Evolutionary conservation across 1,284 basidiomycete genomes (phyloP).

Genomic region (Vanrija sp.): DNA sequence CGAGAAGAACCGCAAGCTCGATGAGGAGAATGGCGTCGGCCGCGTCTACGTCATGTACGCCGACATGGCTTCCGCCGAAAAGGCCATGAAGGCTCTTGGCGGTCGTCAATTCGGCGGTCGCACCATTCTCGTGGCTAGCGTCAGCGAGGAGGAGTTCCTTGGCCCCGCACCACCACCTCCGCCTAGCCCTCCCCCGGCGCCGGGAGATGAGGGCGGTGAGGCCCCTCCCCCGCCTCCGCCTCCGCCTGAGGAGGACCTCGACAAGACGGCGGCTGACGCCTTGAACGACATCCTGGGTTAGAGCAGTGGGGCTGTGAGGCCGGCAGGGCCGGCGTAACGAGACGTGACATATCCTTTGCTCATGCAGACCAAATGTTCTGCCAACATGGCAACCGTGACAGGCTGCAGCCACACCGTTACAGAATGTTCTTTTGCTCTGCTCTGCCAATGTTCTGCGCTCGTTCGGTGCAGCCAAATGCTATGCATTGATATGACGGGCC

Average conservation of each 20-base stretch:
- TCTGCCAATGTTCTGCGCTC: too few relatives aligned
- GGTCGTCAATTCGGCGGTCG: slow-evolving; percentile 88
- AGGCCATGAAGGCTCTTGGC: slow-evolving; percentile 76
- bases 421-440: too few relatives aligned
- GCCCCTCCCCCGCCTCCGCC: slow-evolving; percentile 15
- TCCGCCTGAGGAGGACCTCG: slow-evolving; percentile 28
- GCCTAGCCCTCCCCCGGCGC: slow-evolving; percentile 24
- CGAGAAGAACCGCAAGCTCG: slow-evolving; percentile 57
- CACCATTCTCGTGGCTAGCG: slow-evolving; percentile 61
- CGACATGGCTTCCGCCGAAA: slow-evolving; percentile 59
- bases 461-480: background rate
- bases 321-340: too few relatives aligned
- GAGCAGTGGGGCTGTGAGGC: background rate
- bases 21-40: slow-evolving; percentile 87
- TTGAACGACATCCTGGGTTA: slow-evolving; percentile 36
- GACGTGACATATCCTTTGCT: too few relatives aligned
- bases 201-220: slow-evolving; percentile 10
- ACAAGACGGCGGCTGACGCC: slow-evolving; percentile 33
- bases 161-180: slow-evolving; percentile 42
- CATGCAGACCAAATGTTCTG: too few relatives aligned
- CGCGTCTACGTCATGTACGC: slow-evolving; percentile 86
- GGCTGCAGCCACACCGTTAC: too few relatives aligned
- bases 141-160: slow-evolving; percentile 48
- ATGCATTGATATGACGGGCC: slow-evolving; percentile 1
- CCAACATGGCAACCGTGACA: too few relatives aligned